Conservation (phyloP, 202 grass and related monocot species). For the Setaria italica region DNA sequence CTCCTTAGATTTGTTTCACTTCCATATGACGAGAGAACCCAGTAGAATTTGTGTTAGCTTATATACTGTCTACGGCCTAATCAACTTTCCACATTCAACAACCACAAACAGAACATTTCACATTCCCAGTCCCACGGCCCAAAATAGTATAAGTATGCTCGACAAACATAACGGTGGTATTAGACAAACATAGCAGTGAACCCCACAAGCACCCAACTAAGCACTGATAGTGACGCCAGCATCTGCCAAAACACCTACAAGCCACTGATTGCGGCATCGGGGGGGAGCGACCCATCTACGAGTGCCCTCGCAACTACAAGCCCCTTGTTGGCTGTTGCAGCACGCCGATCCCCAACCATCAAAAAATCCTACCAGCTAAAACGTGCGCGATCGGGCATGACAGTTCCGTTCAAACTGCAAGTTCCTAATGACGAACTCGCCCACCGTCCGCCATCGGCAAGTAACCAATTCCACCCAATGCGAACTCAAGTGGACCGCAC, state of each 20-base stretch:
- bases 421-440: background rate
- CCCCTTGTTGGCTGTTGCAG: background rate
- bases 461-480: background rate
- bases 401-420: background rate
- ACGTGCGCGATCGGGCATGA: conserved; percentile 15
- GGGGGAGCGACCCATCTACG: background rate
- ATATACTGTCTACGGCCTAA: background rate
- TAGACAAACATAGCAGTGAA: background rate
- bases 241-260: background rate
- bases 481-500: background rate
- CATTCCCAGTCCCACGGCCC: background rate
- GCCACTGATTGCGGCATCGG: background rate
- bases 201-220: conserved; percentile 22
- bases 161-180: background rate
- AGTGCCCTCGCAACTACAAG: conserved; percentile 22
- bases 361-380: background rate
- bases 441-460: background rate
- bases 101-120: background rate
- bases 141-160: background rate
- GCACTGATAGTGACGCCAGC: background rate
- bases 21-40: background rate
- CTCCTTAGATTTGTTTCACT: background rate
- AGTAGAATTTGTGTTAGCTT: background rate
- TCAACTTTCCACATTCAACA: background rate
- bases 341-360: background rate